Percentiles rank a stretch among this genome's conserved stretches.
These are phyloP conservation scores for Geum urbanum DNA, from an alignment of 306 rosid species.

Conservation along the genomic window DNA sequence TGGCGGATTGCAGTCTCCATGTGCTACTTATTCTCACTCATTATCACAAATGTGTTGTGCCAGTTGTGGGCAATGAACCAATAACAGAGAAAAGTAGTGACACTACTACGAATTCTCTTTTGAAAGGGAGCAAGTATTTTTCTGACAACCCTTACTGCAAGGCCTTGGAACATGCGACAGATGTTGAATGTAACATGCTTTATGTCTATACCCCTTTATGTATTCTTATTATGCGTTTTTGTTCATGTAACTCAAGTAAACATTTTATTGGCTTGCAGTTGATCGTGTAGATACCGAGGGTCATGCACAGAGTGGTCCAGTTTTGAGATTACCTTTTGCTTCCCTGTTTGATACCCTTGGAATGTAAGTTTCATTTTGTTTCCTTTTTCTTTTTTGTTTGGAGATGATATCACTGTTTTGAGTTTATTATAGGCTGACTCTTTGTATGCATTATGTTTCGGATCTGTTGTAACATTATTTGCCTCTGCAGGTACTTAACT, in stretches of 20 bases:
- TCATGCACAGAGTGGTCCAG: constrained; percentile 54
- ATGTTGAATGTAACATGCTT: constrained; percentile 71
- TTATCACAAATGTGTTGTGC: constrained; percentile 61
- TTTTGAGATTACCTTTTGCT: constrained; percentile 89
- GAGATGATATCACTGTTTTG: background rate
- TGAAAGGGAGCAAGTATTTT: constrained; percentile 52
- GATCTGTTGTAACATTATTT: constrained; percentile 17
- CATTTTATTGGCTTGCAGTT: constrained; percentile 53
- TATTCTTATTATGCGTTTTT: constrained; percentile 18
- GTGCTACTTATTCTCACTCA: constrained; percentile 89
- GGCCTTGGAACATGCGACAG: constrained; percentile 74
- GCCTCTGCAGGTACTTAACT: constrained; percentile 65
- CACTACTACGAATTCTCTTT: constrained; percentile 44
- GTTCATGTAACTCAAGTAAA: constrained; percentile 6
- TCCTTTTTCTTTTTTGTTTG: constrained; percentile 13
- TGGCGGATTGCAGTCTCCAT: constrained; percentile 84
- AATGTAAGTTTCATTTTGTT: constrained; percentile 48
- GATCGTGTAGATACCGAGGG: constrained; percentile 80
- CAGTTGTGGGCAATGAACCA: constrained; percentile 31
- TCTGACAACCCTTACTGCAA: constrained; percentile 87
- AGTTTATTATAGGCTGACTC: background rate
- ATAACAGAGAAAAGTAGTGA: constrained; percentile 38
- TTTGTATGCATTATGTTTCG: background rate
- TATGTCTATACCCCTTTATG: constrained; percentile 17
- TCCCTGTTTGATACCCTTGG: constrained; percentile 86